Base-by-base conservation (phyloP, 495 filamentous ascomycete genomes). In the Tuber microsphaerosporum region DNA sequence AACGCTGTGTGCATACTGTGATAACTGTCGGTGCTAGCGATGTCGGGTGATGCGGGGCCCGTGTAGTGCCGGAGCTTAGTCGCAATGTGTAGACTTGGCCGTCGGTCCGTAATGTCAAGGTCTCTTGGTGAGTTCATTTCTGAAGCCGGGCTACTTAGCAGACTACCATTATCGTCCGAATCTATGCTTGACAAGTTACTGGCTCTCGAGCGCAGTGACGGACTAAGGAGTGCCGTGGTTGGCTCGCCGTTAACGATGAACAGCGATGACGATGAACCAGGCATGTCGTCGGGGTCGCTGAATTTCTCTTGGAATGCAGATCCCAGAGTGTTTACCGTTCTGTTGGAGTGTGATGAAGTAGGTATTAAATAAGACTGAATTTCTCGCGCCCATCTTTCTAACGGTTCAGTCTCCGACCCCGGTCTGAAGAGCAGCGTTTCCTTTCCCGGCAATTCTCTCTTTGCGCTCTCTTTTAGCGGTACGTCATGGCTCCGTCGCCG, bases 171-270 rank as follows among this genome's bases (percentile, higher is more conserved):
- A 46, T 82, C 81, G 26, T 83, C 81, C 16, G 81, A 83, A 31
- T 76, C 78, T 17, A 82, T 75, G 71, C 78, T 82, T 12, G 81
- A 82, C 22, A 83, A 71, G 44, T 83, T 82, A 39, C 81, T 83
- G 44, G 75, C 76, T 56, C 76, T 74, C 7, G 81, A 82, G 26
- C 81, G 73, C 4, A 83, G 75, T 0, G 81, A 83, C 1, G 81
- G 81, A 20, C 81, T 82, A 6, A 82, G 78, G 0, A 82, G 74
- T 16, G 81, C 79, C 1, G 81, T 82, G 76, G 71, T 83, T 6
- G 81, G 81, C 45, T 83, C 81, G 37, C 81, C 81, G 37, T 83
- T 79, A 9, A 82, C 46, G 19, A 81, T 74, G 71, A 82, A 83
- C 31, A 83, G 31, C n/a, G 81, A 77, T 5, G 78, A 41, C 12